Evolutionary conservation across 1,284 basidiomycete species (phyloP), one percentile per base, ranked within the genome.

Genomic region (Somion occarium): DNA sequence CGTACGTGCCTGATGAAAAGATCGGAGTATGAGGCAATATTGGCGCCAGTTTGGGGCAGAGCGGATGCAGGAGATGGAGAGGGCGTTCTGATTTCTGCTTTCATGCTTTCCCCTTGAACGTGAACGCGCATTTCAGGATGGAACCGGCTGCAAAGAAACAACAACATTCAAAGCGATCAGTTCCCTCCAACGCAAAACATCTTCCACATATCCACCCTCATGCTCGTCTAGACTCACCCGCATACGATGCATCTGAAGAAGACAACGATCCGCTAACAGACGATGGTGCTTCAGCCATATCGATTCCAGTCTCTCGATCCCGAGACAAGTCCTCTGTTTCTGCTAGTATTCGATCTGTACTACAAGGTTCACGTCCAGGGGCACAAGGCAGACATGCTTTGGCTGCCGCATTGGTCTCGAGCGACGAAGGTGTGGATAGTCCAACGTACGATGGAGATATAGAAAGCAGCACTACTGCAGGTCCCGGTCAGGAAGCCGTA

Each of bases 381-480:
- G n/a, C n/a, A n/a, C 12, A 25, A 26, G 48, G 20, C 13, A 56
- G 63, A 53, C 81, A 82, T 63, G 78, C 79, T 51, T 73, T 80
- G n/a, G 80, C 76, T 11, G 70, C 75, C 39, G 73, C 72, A 52
- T 26, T 85, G 53, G 66, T 83, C 51, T 83, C 79, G 19, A 85
- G 88, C 58, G 86, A 87, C 47, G 81, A 83, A 60, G 85, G 87
- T 52, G 76, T 86, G 9, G 88, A 91, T 62, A 88, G 85, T 0
- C 87, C 87, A 26, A 94, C 91, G 0, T 94, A 94, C 65, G 91
- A 95, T 62, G 92, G 92, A 39, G 92, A 95, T 69, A 75, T 95
- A 53, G 92, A 95, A 66, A 87, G 82, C 46, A 84, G 80, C 62
- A 81, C 85, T 3, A 86, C 80, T n/a, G 73, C 75, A 27, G 69